phyloP scores from a whole-genome alignment of 2,329 filamentous ascomycete genomes.

The Calonectria leucothoes region DNA sequence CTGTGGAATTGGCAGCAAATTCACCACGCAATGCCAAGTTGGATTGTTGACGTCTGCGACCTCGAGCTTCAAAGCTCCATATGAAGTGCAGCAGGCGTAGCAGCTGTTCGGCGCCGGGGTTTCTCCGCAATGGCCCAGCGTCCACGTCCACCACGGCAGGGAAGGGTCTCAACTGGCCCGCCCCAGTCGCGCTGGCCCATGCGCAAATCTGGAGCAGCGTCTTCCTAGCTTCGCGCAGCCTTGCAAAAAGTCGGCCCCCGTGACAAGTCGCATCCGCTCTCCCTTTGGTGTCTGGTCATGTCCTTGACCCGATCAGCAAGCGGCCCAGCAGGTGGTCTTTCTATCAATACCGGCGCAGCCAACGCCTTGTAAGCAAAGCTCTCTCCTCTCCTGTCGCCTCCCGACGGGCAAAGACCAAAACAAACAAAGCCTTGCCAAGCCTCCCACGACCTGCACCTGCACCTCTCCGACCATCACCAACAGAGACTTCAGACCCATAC shows the following conservation, averaged over 20 bases:
- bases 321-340: conserved; percentile 69
- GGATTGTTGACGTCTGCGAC: conserved; percentile 27
- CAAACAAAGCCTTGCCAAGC: conserved; percentile 12
- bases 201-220: conserved; percentile 30
- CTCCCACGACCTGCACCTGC: conserved; percentile 15
- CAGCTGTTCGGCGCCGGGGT: conserved; percentile 38
- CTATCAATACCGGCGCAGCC: conserved; percentile 72
- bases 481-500: conserved; percentile 21
- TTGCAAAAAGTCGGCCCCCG: conserved; percentile 37
- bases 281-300: conserved; percentile 49
- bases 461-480: conserved; percentile 6
- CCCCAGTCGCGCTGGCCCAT: conserved; percentile 31
- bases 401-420: conserved; percentile 15
- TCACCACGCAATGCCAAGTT: neutral
- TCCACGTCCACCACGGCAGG: conserved; percentile 25
- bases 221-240: conserved; percentile 27
- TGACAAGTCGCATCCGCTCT: conserved; percentile 33
- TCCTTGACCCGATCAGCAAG: conserved; percentile 68
- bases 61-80: conserved; percentile 26
- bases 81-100: conserved; percentile 27
- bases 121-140: conserved; percentile 41
- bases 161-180: conserved; percentile 27
- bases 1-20: neutral
- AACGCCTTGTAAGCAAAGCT: conserved; percentile 57
- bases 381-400: conserved; percentile 25